A percentile compares a stretch with the other conserved stretches of the same genome.
phyloP scores from a whole-genome alignment of 768 basidiomycete genomes.

The Phanerodontia chrysosporium region DNA sequence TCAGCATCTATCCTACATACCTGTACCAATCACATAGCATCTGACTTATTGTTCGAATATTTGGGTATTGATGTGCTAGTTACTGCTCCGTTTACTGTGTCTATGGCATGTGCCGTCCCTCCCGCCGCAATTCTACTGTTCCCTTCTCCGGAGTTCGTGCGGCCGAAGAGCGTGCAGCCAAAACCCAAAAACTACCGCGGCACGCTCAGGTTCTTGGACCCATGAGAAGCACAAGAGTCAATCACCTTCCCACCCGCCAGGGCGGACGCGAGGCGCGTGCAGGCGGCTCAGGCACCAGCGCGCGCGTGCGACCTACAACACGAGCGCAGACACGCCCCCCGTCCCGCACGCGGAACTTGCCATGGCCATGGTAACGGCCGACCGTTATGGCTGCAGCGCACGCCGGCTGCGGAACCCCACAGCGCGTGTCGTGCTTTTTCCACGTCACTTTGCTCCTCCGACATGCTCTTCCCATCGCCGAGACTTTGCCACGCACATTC shows the following conservation, averaged over 20 bases:
- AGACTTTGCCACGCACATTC: neutral
- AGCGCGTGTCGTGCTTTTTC: too few species aligned
- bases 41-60: constrained; percentile 13
- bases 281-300: neutral
- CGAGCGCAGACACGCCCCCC: neutral
- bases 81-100: neutral
- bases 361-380: constrained; percentile 4
- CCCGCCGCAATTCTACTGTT: neutral
- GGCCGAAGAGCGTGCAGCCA: neutral
- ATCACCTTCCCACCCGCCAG: constrained; percentile 2
- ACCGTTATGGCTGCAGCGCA: neutral
- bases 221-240: constrained; percentile 6
- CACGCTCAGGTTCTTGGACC: neutral
- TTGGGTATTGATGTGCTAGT: neutral
- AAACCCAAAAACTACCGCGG: neutral
- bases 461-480: neutral
- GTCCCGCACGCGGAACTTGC: neutral
- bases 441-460: too few species aligned
- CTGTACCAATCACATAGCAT: constrained; percentile 15
- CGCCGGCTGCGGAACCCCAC: too few species aligned
- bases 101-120: neutral
- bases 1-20: constrained; percentile 12
- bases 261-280: neutral
- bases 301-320: neutral
- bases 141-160: constrained; percentile 2